phyloP scores from a whole-genome alignment of 179 eudicot species.

The Vitellaria paradoxa region DNA sequence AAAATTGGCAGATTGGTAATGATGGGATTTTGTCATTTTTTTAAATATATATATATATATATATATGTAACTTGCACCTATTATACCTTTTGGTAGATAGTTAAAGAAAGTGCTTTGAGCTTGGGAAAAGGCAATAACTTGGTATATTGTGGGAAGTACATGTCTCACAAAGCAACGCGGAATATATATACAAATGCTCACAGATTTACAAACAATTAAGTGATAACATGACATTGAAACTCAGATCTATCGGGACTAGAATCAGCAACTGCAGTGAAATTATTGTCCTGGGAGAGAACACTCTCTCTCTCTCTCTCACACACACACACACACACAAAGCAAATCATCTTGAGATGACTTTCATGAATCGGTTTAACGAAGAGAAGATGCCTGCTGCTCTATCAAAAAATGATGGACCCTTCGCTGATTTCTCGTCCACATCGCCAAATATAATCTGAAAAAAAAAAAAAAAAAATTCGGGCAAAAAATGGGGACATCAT shows the following conservation, averaged over 20 bases:
- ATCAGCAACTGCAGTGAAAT: neutral
- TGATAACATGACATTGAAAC: neutral
- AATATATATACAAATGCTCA: neutral
- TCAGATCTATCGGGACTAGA: neutral
- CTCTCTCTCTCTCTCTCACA: no score
- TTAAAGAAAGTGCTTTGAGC: neutral
- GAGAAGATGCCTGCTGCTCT: slow-evolving; percentile 82
- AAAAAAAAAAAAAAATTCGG: slow-evolving; percentile 1
- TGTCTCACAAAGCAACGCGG: neutral
- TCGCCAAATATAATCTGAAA: slow-evolving; percentile 70
- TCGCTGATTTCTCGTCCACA: slow-evolving; percentile 59
- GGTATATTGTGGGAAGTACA: neutral
- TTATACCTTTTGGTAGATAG: neutral
- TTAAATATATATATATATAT: no score
- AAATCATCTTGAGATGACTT: slow-evolving; percentile 67
- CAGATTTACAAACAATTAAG: neutral
- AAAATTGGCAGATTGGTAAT: no score
- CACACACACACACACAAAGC: no score
- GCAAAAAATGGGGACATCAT: no score
- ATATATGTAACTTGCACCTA: neutral
- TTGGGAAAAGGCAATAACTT: neutral
- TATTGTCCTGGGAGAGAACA: neutral
- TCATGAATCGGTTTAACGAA: slow-evolving; percentile 79
- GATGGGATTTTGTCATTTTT: no score
- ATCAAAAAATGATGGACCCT: slow-evolving; percentile 65